Conservation (phyloP, 139 green algal genomes). For the Asterochloris erici region DNA sequence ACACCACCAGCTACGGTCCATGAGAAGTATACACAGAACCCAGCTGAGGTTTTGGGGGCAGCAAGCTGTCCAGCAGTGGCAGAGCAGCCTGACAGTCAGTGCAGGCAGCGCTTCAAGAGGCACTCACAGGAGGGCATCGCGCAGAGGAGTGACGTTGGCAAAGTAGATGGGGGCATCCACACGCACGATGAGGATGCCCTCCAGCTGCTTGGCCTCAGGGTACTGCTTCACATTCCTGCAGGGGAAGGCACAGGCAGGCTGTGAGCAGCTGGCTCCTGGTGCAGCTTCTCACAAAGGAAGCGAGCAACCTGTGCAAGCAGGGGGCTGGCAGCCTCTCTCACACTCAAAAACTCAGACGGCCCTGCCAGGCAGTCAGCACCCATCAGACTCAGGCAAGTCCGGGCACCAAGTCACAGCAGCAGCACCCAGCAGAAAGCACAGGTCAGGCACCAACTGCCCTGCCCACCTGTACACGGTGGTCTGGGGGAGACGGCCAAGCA, state of each 20-base stretch:
- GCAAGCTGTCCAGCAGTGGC: not conserved
- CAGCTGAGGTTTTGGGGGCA: not conserved
- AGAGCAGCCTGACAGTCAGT: not conserved
- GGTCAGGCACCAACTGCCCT: not conserved
- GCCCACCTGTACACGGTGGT: slow-evolving; percentile 48
- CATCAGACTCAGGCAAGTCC: not conserved
- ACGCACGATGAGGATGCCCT: slow-evolving; percentile 60
- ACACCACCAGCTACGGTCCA: not conserved
- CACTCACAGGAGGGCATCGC: slow-evolving; percentile 41
- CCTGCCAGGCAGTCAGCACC: not conserved
- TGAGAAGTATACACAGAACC: not conserved
- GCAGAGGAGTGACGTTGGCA: slow-evolving; percentile 72
- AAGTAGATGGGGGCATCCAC: slow-evolving; percentile 77
- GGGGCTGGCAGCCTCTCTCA: not conserved
- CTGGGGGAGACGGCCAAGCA: slow-evolving; percentile 68
- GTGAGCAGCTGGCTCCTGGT: too few species aligned
- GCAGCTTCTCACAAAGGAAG: too few species aligned
- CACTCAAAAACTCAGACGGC: too few species aligned
- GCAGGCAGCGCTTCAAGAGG: not conserved
- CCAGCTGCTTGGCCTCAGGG: slow-evolving; percentile 45
- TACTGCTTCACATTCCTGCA: slow-evolving; percentile 78
- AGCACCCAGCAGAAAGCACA: not conserved
- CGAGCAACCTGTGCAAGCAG: too few species aligned
- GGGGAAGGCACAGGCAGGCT: not conserved
- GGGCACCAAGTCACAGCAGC: too few species aligned